Evolutionary conservation across 2,329 filamentous ascomycete genomes (phyloP).

Genomic region (Setomelanomma holmii): DNA sequence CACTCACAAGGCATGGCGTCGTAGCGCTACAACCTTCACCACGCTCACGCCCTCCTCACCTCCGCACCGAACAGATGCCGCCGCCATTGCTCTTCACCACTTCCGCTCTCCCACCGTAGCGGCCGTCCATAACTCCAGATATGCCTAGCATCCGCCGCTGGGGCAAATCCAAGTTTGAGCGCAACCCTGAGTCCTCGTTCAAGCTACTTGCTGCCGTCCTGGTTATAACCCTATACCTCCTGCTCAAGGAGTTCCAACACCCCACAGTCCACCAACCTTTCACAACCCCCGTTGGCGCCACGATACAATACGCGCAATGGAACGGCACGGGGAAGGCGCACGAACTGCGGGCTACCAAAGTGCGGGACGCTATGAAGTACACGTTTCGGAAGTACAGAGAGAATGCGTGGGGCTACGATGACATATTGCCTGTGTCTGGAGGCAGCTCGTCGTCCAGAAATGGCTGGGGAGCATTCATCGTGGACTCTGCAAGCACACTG

Average conservation of each 20-base stretch:
- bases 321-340: constrained; percentile 47
- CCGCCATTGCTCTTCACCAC: constrained; percentile 17
- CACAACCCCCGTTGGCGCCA: constrained; percentile 26
- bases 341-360: constrained; percentile 38
- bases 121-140: constrained; percentile 14
- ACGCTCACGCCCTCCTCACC: constrained; percentile 14
- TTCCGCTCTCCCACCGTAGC: constrained; percentile 22
- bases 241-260: constrained; percentile 47
- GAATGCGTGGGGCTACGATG: constrained; percentile 51
- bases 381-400: constrained; percentile 50
- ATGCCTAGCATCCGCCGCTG: constrained; percentile 48
- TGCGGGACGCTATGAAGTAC: constrained; percentile 50
- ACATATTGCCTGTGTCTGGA: constrained; percentile 49
- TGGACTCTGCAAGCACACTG: constrained; percentile 50
- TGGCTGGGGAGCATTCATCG: constrained; percentile 54
- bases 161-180: constrained; percentile 47
- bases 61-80: constrained; percentile 33
- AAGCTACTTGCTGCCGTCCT: constrained; percentile 50
- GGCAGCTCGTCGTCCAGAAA: constrained; percentile 44
- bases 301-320: constrained; percentile 45
- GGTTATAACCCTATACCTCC: constrained; percentile 50
- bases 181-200: constrained; percentile 51
- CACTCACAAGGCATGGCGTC: not conserved
- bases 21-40: not conserved
- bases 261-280: constrained; percentile 31